Base-by-base conservation (phyloP, 441 rosid genomes). In the Aquilaria agallochum region DNA sequence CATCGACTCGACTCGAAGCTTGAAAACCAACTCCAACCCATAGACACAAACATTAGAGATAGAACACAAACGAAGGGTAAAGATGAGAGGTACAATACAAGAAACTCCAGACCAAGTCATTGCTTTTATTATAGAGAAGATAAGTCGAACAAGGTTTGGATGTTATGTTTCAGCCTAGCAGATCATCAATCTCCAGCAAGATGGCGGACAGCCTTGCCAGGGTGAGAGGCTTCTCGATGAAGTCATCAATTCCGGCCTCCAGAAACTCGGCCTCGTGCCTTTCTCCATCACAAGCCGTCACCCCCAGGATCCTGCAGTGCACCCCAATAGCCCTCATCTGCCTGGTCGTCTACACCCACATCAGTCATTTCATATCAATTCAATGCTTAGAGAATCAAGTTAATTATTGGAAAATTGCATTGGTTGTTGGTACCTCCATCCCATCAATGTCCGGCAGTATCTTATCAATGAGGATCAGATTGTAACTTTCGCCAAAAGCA, bases 401-500 rank as follows among this genome's bases (percentile, higher is more conserved):
- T 20, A 20, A 20, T 20, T 20, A 20, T 20, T 20, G 27, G 27
- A 1, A 20, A 20, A 20, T 20, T 20, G 27, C 27, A 20, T 20
- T 20, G 27, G 27, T 20, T 20, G 51, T 42, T 44, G 8, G 36
- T 58, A 69, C 74, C 62, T 65, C 74, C 2, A 58, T 0, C 56
- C 77, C 77, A 53, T 65, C 14, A 40, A 60, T 27, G 32, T 50
- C 31, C 6, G 67, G 61, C 45, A 68, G 62, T 54, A 36, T 1
- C 56, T 14, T 52, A 32, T 64, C 77, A 3, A 68, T 69, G 53
- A 69, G 31, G 31, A 73, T 62, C 48, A 73, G 69, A 36, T 73
- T 7, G 30, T 60, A 65, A 6, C 12, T 51, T 10, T 3, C 56
- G 12, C 74, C 67, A 0, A 14, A 30, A 11, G 56, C 59, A 14